Evolutionary conservation across 768 basidiomycete species (phyloP).

Genomic region (Dendrothele bispora): DNA sequence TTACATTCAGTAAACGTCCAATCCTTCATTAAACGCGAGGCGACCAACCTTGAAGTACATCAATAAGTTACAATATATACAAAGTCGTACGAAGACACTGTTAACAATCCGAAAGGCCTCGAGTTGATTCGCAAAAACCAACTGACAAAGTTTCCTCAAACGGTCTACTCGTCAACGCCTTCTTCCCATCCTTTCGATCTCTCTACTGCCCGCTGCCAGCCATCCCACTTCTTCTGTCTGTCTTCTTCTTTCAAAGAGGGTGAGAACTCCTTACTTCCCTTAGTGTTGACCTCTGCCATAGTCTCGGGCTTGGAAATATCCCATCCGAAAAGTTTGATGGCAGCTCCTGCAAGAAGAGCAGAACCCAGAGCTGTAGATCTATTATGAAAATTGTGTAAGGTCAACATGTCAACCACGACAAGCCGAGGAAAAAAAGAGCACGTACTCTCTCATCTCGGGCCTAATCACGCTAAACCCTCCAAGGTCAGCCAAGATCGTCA

Average conservation of each 20-base stretch:
- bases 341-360: constrained; percentile 89
- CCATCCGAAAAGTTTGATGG: constrained; percentile 90
- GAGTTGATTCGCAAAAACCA: no score
- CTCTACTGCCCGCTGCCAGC: constrained; percentile 90
- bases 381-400: not conserved
- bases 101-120: not conserved
- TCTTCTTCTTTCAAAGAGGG: constrained; percentile 53
- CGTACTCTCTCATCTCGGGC: constrained; percentile 96
- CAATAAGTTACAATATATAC: no score
- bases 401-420: not conserved
- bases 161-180: constrained; percentile 30
- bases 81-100: not conserved
- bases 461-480: constrained; percentile 91
- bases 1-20: no score
- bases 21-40: no score
- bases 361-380: constrained; percentile 96
- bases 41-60: no score
- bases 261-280: constrained; percentile 70
- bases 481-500: constrained; percentile 84
- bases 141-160: not conserved
- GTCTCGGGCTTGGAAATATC: constrained; percentile 83
- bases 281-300: constrained; percentile 82
- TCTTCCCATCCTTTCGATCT: constrained; percentile 82
- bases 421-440: constrained; percentile 15
- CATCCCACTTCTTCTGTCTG: constrained; percentile 65